Evolutionary conservation across 1,284 basidiomycete genomes (phyloP).

Genomic region (Gomphus sp.): DNA sequence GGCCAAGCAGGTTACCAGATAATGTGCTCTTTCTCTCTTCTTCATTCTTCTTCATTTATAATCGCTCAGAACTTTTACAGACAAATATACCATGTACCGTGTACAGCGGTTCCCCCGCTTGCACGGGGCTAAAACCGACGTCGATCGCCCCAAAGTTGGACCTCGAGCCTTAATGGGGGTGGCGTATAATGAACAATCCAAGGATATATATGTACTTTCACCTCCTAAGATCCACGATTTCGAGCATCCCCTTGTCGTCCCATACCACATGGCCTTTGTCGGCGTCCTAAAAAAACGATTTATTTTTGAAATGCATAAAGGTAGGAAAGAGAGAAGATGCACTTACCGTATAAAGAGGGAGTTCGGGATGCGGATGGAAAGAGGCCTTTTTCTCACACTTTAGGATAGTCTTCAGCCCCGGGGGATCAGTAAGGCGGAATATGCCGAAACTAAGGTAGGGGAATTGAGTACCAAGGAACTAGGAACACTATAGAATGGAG

Average conservation of each 20-base stretch:
- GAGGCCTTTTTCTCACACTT: conserved; percentile 60
- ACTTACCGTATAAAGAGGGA: conserved; percentile 70
- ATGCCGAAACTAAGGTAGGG: conserved; percentile 58
- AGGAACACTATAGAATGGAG: neutral
- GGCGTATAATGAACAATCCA: too few relatives aligned
- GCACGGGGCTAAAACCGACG: neutral
- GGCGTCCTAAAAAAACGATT: conserved; percentile 40
- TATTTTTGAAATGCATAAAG: too few relatives aligned
- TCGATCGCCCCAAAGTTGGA: neutral
- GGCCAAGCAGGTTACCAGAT: too few relatives aligned
- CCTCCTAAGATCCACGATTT: conserved; percentile 63
- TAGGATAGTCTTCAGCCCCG: conserved; percentile 63
- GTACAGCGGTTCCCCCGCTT: too few relatives aligned
- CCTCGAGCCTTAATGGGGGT: neutral
- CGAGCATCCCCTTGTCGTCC: conserved; percentile 57
- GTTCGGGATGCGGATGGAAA: conserved; percentile 76
- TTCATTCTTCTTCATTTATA: too few relatives aligned
- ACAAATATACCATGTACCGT: too few relatives aligned
- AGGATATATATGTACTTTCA: neutral
- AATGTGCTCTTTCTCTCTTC: too few relatives aligned
- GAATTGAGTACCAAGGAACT: neutral
- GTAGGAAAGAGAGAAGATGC: conserved; percentile 1
- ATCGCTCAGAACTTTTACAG: too few relatives aligned
- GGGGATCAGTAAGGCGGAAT: conserved; percentile 80
- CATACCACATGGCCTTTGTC: conserved; percentile 70